Evolutionary conservation across 352 stramenopile species (phyloP), one percentile per base, ranked within the genome.

Genomic region (Pythium monospermum): DNA sequence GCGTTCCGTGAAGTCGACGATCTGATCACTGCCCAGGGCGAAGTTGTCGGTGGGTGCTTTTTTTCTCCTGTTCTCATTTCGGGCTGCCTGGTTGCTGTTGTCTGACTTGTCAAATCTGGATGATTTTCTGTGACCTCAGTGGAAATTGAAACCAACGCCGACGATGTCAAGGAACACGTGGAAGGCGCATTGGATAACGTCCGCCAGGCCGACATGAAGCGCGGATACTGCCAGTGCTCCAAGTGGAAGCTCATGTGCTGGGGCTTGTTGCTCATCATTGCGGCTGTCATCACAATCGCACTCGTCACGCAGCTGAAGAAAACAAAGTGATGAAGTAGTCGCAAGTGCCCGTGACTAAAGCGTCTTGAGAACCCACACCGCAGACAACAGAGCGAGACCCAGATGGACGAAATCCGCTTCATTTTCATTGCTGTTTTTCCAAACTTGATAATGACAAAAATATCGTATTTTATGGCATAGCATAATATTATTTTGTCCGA

Each of bases 1-100:
- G 63, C 66, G 2, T 75, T 69, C 59, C 49, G 54, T 23, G 66
- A 75, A 48, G 52, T 75, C 21, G 66, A 71, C 35, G 66, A 67
- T 18, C 31, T 75, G 26, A 50, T 75, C 23, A 30, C 67, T 6
- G 66, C 63, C 15, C 66, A 75, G 58, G 49, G 53, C 18, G 66
- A 75, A 51, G 59, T 69, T 28, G 54, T 75, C 37, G 49, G 68
- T 66, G 45, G 16, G 52, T 53, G 1, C 11, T 0, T 22, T 23
- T 8, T 36, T 21, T 36, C 18, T 21, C 13, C 26, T 6, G 36
- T 26, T 47, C 19, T 21, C 21, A 21, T 32, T 7, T 33, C 11
- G 22, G 1, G 12, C 12, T 16, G 19, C 3, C 37, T 8, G 5
- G 15, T 18, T 5, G 59, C 22, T 61, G 27, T 18, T 55, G 13